Conservation (phyloP, 306 rosid genomes). For the Vigna mungo region DNA sequence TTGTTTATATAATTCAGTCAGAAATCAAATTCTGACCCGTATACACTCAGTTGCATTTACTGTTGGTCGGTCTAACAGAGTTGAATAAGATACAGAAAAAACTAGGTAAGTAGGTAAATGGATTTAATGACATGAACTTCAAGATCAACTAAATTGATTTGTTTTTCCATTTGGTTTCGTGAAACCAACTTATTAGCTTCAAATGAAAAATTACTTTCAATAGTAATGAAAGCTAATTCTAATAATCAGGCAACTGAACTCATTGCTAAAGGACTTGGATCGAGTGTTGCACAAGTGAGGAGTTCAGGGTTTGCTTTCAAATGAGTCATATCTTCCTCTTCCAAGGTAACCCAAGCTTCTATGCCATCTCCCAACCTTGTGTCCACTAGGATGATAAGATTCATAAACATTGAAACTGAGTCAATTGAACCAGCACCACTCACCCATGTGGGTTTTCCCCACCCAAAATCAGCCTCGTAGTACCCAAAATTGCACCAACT, state of each 20-base stretch:
- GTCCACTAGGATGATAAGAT: conserved; percentile 33
- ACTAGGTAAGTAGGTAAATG: neutral
- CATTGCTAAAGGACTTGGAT: conserved; percentile 43
- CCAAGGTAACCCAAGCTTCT: conserved; percentile 51
- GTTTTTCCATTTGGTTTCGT: neutral
- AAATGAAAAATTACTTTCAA: neutral
- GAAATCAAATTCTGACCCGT: no score
- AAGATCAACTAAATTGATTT: neutral
- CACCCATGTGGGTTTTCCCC: conserved; percentile 54
- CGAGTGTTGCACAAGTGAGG: conserved; percentile 21
- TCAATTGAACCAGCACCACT: conserved; percentile 17
- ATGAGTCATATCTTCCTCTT: conserved; percentile 19
- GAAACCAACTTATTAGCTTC: neutral
- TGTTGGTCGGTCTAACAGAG: neutral
- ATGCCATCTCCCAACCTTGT: conserved; percentile 41
- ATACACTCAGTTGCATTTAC: neutral
- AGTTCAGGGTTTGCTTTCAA: conserved; percentile 33
- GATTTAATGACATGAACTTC: neutral
- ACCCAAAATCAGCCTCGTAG: conserved; percentile 52
- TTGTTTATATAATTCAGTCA: no score
- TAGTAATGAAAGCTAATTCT: neutral
- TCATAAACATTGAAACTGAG: conserved; percentile 27
- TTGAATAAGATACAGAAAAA: neutral
- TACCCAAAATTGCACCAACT: conserved; percentile 47
- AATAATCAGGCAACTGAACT: neutral